Evolutionary conservation across 495 filamentous ascomycete species (phyloP).

Genomic region (Penicillium daleae): DNA sequence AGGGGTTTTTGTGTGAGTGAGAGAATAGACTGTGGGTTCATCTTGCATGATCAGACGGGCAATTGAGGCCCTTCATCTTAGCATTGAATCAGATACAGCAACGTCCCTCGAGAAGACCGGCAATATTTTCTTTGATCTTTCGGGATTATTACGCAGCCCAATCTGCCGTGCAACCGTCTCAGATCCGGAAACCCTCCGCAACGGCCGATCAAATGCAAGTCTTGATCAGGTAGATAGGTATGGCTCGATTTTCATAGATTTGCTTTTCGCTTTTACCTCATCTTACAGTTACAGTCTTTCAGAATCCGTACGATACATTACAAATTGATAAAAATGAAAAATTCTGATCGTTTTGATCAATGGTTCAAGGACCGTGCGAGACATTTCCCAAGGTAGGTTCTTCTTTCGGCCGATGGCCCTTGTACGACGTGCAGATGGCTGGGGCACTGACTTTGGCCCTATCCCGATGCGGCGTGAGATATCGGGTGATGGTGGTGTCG

Average conservation of each 20-base stretch:
- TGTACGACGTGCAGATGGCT: slow-evolving; percentile 28
- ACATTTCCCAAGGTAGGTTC: slow-evolving; percentile 5
- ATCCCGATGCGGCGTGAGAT: slow-evolving; percentile 6
- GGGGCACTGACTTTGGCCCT: slow-evolving; percentile 6
- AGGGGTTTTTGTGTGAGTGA: not conserved
- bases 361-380: slow-evolving; percentile 5
- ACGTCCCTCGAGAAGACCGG: not conserved
- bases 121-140: slow-evolving; percentile 1
- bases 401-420: slow-evolving; percentile 19
- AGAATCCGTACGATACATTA: not conserved
- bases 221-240: not conserved
- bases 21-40: not conserved
- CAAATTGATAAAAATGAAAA: not conserved
- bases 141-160: slow-evolving; percentile 5
- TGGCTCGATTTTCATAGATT: not conserved
- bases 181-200: slow-evolving; percentile 21
- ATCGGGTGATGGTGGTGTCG: slow-evolving; percentile 11
- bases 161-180: slow-evolving; percentile 26
- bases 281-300: not conserved
- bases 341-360: not conserved
- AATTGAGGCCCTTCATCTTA: not conserved
- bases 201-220: slow-evolving; percentile 20
- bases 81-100: not conserved
- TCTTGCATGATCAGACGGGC: not conserved
- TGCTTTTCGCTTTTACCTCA: not conserved